A percentile compares a stretch with the other conserved stretches of the same genome.
Evolutionary conservation across 768 basidiomycete genomes (phyloP).

Genomic region (Russula virescens): DNA sequence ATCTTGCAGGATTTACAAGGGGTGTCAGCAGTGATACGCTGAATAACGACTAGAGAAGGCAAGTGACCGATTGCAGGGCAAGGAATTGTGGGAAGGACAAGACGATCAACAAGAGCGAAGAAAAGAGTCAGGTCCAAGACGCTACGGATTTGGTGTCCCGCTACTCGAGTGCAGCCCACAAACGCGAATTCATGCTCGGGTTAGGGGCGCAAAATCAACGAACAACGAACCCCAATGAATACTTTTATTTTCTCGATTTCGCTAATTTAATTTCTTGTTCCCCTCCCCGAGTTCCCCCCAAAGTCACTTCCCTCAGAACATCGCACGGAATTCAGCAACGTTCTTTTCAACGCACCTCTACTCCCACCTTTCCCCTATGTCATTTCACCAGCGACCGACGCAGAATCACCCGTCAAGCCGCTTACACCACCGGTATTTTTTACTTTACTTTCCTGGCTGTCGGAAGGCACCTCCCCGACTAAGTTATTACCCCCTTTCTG

Average conservation of each 20-base stretch:
- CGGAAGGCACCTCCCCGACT: not conserved
- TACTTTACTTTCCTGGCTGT: not conserved
- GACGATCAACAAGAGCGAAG: not conserved
- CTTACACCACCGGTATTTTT: not conserved
- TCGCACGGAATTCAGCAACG: not conserved
- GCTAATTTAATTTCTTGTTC: not conserved
- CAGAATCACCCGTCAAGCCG: not conserved
- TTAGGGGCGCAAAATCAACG: not conserved
- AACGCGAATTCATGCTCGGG: not conserved
- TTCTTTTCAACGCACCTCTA: not conserved
- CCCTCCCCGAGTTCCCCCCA: not conserved
- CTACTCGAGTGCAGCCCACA: not conserved
- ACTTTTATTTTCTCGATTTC: not conserved
- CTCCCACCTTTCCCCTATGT: not conserved
- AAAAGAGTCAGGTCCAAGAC: not conserved
- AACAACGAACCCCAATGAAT: not conserved
- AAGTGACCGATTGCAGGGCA: conserved; percentile 1
- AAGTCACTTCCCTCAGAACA: too few relatives aligned
- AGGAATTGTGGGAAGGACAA: not conserved
- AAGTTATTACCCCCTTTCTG: too few relatives aligned
- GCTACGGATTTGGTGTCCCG: not conserved
- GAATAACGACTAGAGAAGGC: conserved; percentile 2
- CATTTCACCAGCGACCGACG: not conserved
- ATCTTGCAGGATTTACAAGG: not conserved
- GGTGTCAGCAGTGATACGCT: not conserved